Conservation (phyloP, 2,329 filamentous ascomycete genomes). For the Ascochyta rabiei region DNA sequence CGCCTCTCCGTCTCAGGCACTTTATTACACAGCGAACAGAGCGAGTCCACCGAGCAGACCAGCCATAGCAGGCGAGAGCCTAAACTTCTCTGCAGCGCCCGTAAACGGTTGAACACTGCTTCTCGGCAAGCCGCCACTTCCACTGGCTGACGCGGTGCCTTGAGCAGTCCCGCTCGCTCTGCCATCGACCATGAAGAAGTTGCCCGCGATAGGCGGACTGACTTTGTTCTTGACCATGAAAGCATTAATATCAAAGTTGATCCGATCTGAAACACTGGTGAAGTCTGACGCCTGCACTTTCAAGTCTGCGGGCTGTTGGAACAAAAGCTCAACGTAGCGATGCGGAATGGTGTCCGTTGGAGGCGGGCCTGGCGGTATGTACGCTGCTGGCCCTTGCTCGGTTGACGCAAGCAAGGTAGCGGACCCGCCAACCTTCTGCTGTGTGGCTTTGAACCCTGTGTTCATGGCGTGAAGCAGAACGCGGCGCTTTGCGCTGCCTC, state of each 20-base stretch:
- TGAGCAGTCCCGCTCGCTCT: constrained; percentile 21
- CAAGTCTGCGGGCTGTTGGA: constrained; percentile 37
- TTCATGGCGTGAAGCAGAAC: constrained; percentile 43
- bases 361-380: constrained; percentile 42
- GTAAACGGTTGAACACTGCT: constrained; percentile 24
- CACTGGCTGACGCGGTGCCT: constrained; percentile 21
- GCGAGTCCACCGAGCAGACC: constrained; percentile 15
- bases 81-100: constrained; percentile 17
- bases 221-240: constrained; percentile 37
- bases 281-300: constrained; percentile 31
- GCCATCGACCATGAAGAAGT: constrained; percentile 47
- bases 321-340: constrained; percentile 45
- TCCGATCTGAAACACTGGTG: constrained; percentile 24
- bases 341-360: constrained; percentile 41
- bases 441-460: constrained; percentile 42
- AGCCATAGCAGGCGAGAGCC: constrained; percentile 8
- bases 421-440: constrained; percentile 29
- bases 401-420: constrained; percentile 35
- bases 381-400: constrained; percentile 39
- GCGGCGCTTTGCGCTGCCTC: constrained; percentile 33
- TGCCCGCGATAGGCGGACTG: constrained; percentile 37
- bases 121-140: constrained; percentile 23
- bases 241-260: constrained; percentile 37
- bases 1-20: neutral
- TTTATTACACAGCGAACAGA: constrained; percentile 8